Evolutionary conservation across 495 filamentous ascomycete genomes (phyloP), one percentile per base, ranked within the genome.

Genomic region (Penicillium flavigenum): DNA sequence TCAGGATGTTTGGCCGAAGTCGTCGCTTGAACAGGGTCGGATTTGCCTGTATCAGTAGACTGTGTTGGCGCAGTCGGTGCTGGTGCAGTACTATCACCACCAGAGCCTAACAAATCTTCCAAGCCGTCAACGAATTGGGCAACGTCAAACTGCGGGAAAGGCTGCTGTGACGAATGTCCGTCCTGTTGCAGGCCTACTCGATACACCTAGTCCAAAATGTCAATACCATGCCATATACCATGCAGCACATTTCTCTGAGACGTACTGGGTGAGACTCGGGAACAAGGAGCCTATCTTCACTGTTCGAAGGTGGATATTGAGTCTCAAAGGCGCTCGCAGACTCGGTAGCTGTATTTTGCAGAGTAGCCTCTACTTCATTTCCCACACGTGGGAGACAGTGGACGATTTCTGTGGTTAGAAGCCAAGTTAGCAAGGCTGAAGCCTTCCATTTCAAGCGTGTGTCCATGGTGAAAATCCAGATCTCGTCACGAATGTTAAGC

Each of bases 101-200:
- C 58, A 62, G 24, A 34, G 64, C 51, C 44, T 19, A 72, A 61
- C 17, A 74, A 60, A 1, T 60, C 45, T 29, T 56, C 58, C 43
- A 78, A 52, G 53, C 59, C 57, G 51, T 65, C 49, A 38, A 76
- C 44, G 12, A 72, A 36, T 8, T 36, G 9, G n/a, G 27, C 45
- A 12, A 71, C 19, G 26, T 63, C 61, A 26, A 68, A 43, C 2
- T 62, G 68, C 14, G 64, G 74, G 42, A 73, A 79, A 19, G 76
- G 76, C 52, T 56, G 67, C 27, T 72, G 42, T 19, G 70, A 66
- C 36, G 70, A 62, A 64, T 70, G 73, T 17, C 78, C 80, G n/a
- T 75, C 68, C 12, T 66, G 64, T 32, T 81, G 71, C 17, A 82
- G 66, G 11, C 58, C 59, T 10, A 71, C 71, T 9, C 72, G 74